A percentile compares a stretch with the other conserved stretches of the same genome.
phyloP scores from a whole-genome alignment of 306 rosid species.

The Medicago lupulina region DNA sequence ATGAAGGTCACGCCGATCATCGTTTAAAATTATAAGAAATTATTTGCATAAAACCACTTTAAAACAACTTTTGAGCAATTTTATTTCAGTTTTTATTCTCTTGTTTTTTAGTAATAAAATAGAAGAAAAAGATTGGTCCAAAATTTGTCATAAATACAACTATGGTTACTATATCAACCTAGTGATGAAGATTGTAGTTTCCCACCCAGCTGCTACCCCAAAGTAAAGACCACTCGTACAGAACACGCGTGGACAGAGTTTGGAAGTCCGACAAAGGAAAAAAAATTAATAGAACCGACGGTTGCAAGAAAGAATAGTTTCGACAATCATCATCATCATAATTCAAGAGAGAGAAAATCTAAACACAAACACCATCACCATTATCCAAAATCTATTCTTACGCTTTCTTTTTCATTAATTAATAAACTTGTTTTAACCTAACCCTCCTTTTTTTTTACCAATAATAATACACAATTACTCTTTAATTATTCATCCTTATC shows the following conservation, averaged over 20 bases:
- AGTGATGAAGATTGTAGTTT: no score
- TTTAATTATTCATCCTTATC: conserved; percentile 12
- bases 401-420: background rate
- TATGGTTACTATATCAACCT: no score
- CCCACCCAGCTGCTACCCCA: no score
- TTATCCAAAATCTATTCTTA: conserved; percentile 4
- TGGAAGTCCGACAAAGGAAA: background rate
- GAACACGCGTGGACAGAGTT: background rate
- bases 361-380: background rate
- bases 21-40: no score
- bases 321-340: conserved; percentile 5
- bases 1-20: no score
- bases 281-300: background rate
- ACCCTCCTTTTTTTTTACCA: conserved; percentile 26
- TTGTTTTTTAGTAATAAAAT: no score
- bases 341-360: conserved; percentile 42
- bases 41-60: no score
- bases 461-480: conserved; percentile 5
- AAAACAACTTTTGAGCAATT: no score
- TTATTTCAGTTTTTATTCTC: no score
- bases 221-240: background rate
- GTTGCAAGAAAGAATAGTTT: conserved; percentile 23
- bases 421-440: conserved; percentile 31
- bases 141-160: no score
- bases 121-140: no score